Evolutionary conservation across 352 stramenopile species (phyloP), one percentile per base, ranked within the genome.

Genomic region (Globisporangium splendens): DNA sequence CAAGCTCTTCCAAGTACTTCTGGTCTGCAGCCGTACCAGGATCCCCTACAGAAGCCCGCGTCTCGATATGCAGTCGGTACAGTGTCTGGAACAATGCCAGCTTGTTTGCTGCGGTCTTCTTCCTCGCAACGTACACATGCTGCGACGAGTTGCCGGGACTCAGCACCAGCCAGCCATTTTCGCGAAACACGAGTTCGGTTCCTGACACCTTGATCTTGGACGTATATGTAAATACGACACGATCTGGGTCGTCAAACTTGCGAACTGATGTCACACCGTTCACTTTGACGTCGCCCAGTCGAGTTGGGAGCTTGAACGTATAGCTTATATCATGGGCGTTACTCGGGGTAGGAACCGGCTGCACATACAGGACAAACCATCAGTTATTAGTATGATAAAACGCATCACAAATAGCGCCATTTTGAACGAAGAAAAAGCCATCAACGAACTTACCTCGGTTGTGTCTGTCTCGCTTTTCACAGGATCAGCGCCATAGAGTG

Each of bases 191-290:
- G 33, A 54, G 20, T 28, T 46, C 46, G 21, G 11, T 54, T 13
- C 21, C 46, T 33, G 22, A 39, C 11, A 61, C 44, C 1, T 5
- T 20, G 44, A 35, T 48, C 46, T 18, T 21, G 8, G 33, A 35
- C 3, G 33, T 8, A 5, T 31, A 22, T 14, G 46, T 15, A 15
- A 60, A 4, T 12, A 53, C 44, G 15, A 47, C 15, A 12, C 46
- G 54, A 12, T 28, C 21, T 44, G 46, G 44, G 11, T 61, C 46
- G n/a, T 61, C 54, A 41, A 61, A 54, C 48, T 49, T 54, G 14
- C 35, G 44, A 14, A 54, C 10, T 18, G 53, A 44, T 3, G 48
- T 41, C 20, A 56, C 22, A 13, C 56, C 56, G n/a, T 50, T 56
- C n/a, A 62, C 22, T 28, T 33, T 18, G 22, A 62, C n/a, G 1